Evolutionary conservation across 179 eudicot genomes (phyloP), one percentile per base, ranked within the genome.

Genomic region (Amaranthus tricolor): DNA sequence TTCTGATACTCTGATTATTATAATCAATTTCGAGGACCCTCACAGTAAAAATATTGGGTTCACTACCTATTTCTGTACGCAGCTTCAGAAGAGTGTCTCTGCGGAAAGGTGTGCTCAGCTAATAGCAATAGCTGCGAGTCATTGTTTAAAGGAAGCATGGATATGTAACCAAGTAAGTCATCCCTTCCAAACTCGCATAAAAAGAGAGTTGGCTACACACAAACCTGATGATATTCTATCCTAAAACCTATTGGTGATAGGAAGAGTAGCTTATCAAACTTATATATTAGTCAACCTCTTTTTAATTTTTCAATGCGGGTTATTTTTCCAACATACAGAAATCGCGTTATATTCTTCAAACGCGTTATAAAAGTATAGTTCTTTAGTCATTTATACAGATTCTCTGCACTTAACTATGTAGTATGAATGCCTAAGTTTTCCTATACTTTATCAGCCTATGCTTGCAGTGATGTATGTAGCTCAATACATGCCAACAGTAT

Each of bases 111-210:
- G 97, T 83, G 96, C 90, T n/a, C 84, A 91, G 89, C 87, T 92
- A 81, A 92, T 88, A 61, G 81, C 86, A 72, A 77, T 89, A 72
- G 96, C 97, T 71, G 94, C 91, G 59, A 90, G 88, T 74, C 94
- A 92, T 80, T 89, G 87, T 63, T 78, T 92, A 72, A 92, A 92
- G 86, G 97, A 92, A 84, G 96, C 74, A 74, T 92, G 97, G 97
- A 92, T 92, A 89, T 91, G 96, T n/a, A 85, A 84, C 79, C 97
- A 92, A 90, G 97, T 92, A 76, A 59, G 58, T 84, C 61, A 13
- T 49, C 12, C 17, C 12, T 64, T 54, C 48, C 52, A 20, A 43
- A 31, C 3, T 31, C 40, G 40, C 40, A 40, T 40, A 15, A 24
- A 14, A 7, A 14, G 21, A 19, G 50, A 5, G 43, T 66, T 69